Base-by-base conservation (phyloP, 176 grass and related monocot species). In the Paspalum notatum region DNA sequence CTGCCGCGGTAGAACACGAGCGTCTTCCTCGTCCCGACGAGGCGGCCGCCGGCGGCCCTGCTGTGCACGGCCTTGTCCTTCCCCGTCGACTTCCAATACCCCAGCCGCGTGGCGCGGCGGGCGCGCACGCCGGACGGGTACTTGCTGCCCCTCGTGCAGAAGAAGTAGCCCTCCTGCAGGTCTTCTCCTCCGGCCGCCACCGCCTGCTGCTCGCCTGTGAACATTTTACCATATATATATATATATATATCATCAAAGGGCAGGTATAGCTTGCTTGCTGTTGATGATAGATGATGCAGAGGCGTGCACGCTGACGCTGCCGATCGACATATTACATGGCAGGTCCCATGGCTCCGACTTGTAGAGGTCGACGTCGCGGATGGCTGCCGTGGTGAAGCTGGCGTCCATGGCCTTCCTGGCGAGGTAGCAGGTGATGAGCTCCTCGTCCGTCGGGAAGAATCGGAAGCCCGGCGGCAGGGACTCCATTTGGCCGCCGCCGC, bases 371-470 rank as follows among this genome's bases (percentile, higher is more conserved):
- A 93, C 59, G 56, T 87, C 84, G 63, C 66, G 64, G 45, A 93
- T 82, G 75, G 84, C 77, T 40, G 25, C 52, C 40, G 79, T 55
- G 54, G 70, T 82, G 68, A 86, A 93, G 82, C 71, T 81, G 56
- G 37, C 65, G 49, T 84, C 76, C 76, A 55, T 73, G 62, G 84
- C 70, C 77, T 89, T 93, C 82, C 85, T 87, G 56, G 80, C 66
- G 56, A 92, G 90, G 77, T 92, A 92, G 84, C 51, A 69, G 54
- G 27, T 84, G 80, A 90, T 53, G 41, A 90, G 83, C 85, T 93
- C 91, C 52, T 90, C 91, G 37, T 93, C 82, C 2, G 91, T 90
- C 3, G 91, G 91, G 65, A 88, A 86, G 74, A 93, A 93, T 18
- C 85, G n/a, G n/a, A n/a, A n/a, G n/a, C n/a, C n/a, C n/a, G n/a